These are phyloP conservation scores for Roridomyces roridus DNA, from an alignment of 768 basidiomycete genomes.

Conservation along the genomic window DNA sequence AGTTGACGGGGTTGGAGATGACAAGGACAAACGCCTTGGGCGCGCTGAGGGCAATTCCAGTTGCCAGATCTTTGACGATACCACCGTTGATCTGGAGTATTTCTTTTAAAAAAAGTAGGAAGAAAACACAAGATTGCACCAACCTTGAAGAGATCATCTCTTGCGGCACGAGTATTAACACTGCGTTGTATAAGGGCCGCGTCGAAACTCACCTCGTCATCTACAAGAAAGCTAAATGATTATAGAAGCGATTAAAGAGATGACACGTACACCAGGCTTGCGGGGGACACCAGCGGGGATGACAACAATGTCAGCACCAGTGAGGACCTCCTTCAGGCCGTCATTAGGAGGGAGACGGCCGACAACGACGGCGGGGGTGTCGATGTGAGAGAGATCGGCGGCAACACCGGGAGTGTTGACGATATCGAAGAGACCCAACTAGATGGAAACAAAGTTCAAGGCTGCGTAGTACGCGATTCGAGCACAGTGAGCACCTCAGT, in stretches of 20 bases:
- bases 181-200: conserved; percentile 3
- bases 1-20: conserved; percentile 99
- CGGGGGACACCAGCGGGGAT: conserved; percentile 97
- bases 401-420: conserved; percentile 98
- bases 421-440: conserved; percentile 95
- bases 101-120: not conserved
- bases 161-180: conserved; percentile 34
- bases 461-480: not conserved
- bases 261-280: conserved; percentile 82
- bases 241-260: conserved; percentile 17
- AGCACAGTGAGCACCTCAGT: conserved; percentile 60
- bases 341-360: conserved; percentile 84
- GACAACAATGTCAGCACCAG: conserved; percentile 87
- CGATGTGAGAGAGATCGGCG: conserved; percentile 92
- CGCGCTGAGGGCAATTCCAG: conserved; percentile 79
- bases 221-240: conserved; percentile 34
- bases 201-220: conserved; percentile 55
- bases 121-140: conserved; percentile 23
- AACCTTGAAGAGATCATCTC: conserved; percentile 97
- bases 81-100: conserved; percentile 88
- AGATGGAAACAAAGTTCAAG: conserved; percentile 7
- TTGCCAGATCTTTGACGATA: conserved; percentile 93
- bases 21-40: conserved; percentile 95
- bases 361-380: conserved; percentile 83
- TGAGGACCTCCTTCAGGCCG: conserved; percentile 82